Evolutionary conservation across 441 rosid species (phyloP).

Genomic region (Isatis lusitanica): DNA sequence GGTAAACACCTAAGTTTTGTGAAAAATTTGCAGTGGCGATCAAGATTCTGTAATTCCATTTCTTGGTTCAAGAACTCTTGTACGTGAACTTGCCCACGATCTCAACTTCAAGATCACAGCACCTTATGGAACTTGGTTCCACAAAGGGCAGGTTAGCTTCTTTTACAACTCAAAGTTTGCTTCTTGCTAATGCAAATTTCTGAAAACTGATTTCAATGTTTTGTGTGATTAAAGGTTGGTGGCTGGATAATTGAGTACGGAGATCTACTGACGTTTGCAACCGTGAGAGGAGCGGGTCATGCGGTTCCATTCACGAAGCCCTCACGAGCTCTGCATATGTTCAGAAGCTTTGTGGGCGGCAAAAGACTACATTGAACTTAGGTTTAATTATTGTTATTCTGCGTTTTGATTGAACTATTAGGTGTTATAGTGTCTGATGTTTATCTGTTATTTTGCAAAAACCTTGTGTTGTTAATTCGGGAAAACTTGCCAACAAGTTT

Average conservation of each 20-base stretch:
- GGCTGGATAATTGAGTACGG: slow-evolving; percentile 87
- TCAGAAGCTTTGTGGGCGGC: slow-evolving; percentile 63
- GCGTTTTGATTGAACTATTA: too few species aligned
- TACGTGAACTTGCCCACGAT: slow-evolving; percentile 73
- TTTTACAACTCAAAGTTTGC: too few species aligned
- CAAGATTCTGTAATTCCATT: slow-evolving; percentile 83
- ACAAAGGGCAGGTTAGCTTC: slow-evolving; percentile 68
- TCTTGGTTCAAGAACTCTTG: slow-evolving; percentile 70
- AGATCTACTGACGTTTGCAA: slow-evolving; percentile 66
- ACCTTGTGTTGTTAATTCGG: too few species aligned
- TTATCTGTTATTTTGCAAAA: too few species aligned
- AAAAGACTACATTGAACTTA: too few species aligned
- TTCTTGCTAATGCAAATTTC: background rate
- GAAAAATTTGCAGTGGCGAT: slow-evolving; percentile 55
- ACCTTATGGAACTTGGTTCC: slow-evolving; percentile 82
- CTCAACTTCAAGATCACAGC: slow-evolving; percentile 58
- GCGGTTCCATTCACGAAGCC: slow-evolving; percentile 70
- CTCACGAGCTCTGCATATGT: slow-evolving; percentile 77
- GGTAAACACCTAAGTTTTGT: background rate
- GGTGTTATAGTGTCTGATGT: too few species aligned
- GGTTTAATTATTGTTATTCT: too few species aligned
- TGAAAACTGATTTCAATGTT: background rate
- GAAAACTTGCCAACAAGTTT: too few species aligned
- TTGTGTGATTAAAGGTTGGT: slow-evolving; percentile 47
- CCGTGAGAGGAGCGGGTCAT: slow-evolving; percentile 84